Evolutionary conservation across 352 stramenopile genomes (phyloP), one percentile per base, ranked within the genome.

Genomic region (Globisporangium splendens): DNA sequence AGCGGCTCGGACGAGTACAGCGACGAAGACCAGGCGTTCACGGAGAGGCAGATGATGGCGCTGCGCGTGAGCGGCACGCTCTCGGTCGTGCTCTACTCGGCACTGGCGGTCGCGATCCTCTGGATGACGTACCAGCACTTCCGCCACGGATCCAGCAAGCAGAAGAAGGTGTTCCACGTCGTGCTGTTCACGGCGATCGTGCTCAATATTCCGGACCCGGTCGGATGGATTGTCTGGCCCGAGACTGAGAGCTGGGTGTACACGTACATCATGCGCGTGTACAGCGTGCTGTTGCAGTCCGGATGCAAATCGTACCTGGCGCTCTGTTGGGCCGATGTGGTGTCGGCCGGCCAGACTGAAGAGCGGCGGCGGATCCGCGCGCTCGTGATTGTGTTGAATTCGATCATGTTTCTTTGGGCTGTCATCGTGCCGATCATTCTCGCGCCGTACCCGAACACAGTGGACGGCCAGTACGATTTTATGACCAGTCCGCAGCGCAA

Each of bases 271-370:
- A 69, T 86, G 58, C 76, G 75, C 15, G 63, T 91, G 43, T 91
- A 87, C 63, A 67, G 73, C 22, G 61, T 91, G 58, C 61, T 93
- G 56, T 66, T 92, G 20, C 77, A 92, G 59, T 86, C 70, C 50
- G 75, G 85, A 28, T 90, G 82, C 73, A 91, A 93, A 62, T 89
- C 79, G 21, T 89, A 91, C 59, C 68, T 95, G 54, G 83, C 82
- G 24, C 71, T 95, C 43, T 83, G 70, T 52, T 95, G 86, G 86
- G 80, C 82, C 44, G 79, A 86, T 14, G 86, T 95, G 65, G 86
- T 93, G 14, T 86, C 81, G 6, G 79, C 80, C 8, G 86, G 86
- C 21, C 83, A 89, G 64, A 74, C 66, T 46, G 55, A 69, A n/a
- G 75, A 78, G 54, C 77, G 77, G 15, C 77, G 75, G 13, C 75